These are phyloP conservation scores for Hanseniaspora guilliermondii DNA, from an alignment of 805 yeast genomes.

Conservation along the genomic window DNA sequence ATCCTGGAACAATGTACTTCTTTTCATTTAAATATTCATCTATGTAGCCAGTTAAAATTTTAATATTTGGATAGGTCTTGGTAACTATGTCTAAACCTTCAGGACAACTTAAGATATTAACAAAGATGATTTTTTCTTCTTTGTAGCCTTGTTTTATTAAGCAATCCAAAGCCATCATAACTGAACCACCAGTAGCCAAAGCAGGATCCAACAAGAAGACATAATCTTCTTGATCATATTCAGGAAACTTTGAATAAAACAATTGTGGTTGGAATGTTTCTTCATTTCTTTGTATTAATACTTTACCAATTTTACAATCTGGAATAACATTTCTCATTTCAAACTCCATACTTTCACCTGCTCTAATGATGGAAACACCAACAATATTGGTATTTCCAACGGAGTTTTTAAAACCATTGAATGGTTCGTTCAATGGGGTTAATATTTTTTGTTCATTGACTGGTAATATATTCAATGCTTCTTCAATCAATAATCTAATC, in stretches of 20 bases:
- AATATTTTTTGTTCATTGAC: constrained; percentile 54
- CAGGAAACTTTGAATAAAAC: constrained; percentile 88
- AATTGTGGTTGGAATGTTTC: constrained; percentile 89
- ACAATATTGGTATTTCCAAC: constrained; percentile 63
- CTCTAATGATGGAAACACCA: constrained; percentile 95
- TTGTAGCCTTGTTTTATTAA: constrained; percentile 75
- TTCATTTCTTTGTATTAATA: constrained; percentile 93
- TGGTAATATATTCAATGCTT: constrained; percentile 87
- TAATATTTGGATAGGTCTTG: constrained; percentile 67
- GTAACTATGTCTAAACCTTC: constrained; percentile 80
- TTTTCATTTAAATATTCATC: constrained; percentile 77
- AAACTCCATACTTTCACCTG: constrained; percentile 99
- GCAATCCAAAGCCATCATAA: constrained; percentile 92
- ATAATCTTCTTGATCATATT: constrained; percentile 75
- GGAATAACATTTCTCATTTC: constrained; percentile 96
- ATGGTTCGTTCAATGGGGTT: constrained; percentile 65
- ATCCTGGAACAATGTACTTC: constrained; percentile 81
- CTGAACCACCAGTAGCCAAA: constrained; percentile 98
- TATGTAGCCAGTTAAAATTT: constrained; percentile 84
- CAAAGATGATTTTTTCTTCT: constrained; percentile 73
- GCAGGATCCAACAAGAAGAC: constrained; percentile 91
- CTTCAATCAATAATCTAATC: constrained; percentile 86
- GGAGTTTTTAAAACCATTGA: constrained; percentile 64
- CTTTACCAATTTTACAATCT: constrained; percentile 91
- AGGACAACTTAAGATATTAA: constrained; percentile 86